Evolutionary conservation across 306 rosid genomes (phyloP), one percentile per base, ranked within the genome.

Genomic region (Crotalaria pallida): DNA sequence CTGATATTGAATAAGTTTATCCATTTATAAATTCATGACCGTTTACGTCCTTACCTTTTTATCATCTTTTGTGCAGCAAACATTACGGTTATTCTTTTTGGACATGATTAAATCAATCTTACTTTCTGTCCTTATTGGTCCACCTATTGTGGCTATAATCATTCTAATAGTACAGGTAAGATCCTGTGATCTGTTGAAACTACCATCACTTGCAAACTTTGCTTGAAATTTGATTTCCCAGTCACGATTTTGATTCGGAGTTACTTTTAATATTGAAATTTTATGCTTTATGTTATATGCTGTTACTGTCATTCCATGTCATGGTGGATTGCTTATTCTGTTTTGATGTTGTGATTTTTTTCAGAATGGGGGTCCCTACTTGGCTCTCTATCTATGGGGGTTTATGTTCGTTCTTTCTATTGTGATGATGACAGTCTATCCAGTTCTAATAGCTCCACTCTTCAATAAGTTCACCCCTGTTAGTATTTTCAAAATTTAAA

Each of bases 311-410:
- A 18, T 18, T 79, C 3, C 57, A 15, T 17, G 38, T 33, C 16
- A 8, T 40, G 38, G 34, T 48, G 58, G 31, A 17, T 9, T 69
- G 58, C 49, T 38, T 50, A 15, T 23, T 60, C 53, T 49, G 31
- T 67, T 44, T 43, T 65, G 41, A 31, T 33, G 60, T 76, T 75
- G 21, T 85, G 33, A 74, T 33, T 69, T 69, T 56, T 77, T 84
- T 82, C 96, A 94, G 98, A 94, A 94, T 84, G 98, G 98, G 81
- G 97, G 98, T 69, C 97, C 92, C 66, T 94, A 94, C 83, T 77
- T 94, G 76, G 98, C 98, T 60, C 85, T 94, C 80, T 94, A 94
- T 84, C 98, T 94, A 41, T 94, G 98, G 98, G 96, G 80, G 1
- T 94, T 94, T 77, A 94, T 89, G 84, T 90, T 94, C 69, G 87